These are phyloP conservation scores for Hamamelis virginiana DNA, from an alignment of 164 flowering plant genomes.

Conservation along the genomic window DNA sequence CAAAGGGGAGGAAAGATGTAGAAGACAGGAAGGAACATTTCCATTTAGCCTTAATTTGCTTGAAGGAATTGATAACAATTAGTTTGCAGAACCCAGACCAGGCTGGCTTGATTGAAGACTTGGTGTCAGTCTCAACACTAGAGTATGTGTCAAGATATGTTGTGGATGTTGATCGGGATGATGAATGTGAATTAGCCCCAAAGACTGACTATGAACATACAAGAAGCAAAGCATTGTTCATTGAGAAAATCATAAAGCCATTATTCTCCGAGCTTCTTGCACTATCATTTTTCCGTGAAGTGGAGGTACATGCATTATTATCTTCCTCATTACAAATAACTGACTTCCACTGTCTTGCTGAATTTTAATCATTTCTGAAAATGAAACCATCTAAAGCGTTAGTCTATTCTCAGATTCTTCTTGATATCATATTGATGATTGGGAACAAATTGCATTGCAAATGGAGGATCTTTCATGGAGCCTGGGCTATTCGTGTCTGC, in stretches of 20 bases:
- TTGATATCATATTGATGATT: conserved; percentile 53
- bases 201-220: conserved; percentile 35
- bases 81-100: conserved; percentile 25
- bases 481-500: conserved; percentile 57
- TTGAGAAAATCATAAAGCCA: conserved; percentile 52
- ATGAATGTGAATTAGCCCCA: conserved; percentile 30
- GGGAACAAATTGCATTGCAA: conserved; percentile 47
- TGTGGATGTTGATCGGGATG: conserved; percentile 15
- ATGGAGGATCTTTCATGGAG: conserved; percentile 47
- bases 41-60: conserved; percentile 52
- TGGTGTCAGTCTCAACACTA: conserved; percentile 35
- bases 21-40: conserved; percentile 51
- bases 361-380: neutral
- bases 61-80: conserved; percentile 54
- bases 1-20: conserved; percentile 41
- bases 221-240: conserved; percentile 39
- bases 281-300: conserved; percentile 41
- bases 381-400: conserved; percentile 2
- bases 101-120: conserved; percentile 44
- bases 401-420: conserved; percentile 46
- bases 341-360: neutral
- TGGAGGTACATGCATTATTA: conserved; percentile 49
- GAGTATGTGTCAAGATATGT: conserved; percentile 20
- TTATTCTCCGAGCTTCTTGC: conserved; percentile 58
- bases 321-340: neutral